Percentiles rank a stretch among this genome's conserved stretches.
phyloP scores from a whole-genome alignment of 1,284 basidiomycete species.

The Pseudozyma sp. region DNA sequence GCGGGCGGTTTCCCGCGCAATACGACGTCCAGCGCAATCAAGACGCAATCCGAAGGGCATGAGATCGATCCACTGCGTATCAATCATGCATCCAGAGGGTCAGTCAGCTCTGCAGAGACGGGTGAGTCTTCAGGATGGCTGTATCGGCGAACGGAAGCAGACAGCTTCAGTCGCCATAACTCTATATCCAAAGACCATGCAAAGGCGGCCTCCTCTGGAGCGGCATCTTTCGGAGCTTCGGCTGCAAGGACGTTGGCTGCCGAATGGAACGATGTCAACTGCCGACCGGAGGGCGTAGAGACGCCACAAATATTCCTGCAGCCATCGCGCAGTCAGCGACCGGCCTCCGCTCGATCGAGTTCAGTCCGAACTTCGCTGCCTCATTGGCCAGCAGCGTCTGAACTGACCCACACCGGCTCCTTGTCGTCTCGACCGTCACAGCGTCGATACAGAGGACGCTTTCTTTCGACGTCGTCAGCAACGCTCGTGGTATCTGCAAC shows the following conservation, averaged over 20 bases:
- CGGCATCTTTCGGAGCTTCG: background rate
- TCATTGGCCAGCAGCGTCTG: conserved; percentile 3
- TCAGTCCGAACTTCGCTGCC: too few species aligned
- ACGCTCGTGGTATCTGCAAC: background rate
- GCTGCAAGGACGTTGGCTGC: background rate
- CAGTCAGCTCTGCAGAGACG: conserved; percentile 7
- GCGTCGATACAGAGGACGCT: conserved; percentile 10
- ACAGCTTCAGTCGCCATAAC: conserved; percentile 8
- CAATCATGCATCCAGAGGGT: conserved; percentile 4
- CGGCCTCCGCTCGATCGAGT: conserved; percentile 8
- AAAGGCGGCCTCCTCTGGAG: conserved; percentile 1
- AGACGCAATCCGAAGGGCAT: too few species aligned
- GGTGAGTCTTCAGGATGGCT: conserved; percentile 15
- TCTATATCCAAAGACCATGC: conserved; percentile 4
- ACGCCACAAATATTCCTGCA: background rate
- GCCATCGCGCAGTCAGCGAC: background rate
- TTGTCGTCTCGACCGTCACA: conserved; percentile 7
- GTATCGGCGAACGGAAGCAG: conserved; percentile 8
- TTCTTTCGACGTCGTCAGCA: conserved; percentile 20
- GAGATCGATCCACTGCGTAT: background rate
- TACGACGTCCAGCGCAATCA: too few species aligned
- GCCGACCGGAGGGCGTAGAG: conserved; percentile 26
- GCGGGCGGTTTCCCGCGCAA: too few species aligned
- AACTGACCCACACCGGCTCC: background rate
- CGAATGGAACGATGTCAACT: conserved; percentile 18